These are phyloP conservation scores for Lippia alba DNA, from an alignment of 305 asterid genomes.

Conservation along the genomic window DNA sequence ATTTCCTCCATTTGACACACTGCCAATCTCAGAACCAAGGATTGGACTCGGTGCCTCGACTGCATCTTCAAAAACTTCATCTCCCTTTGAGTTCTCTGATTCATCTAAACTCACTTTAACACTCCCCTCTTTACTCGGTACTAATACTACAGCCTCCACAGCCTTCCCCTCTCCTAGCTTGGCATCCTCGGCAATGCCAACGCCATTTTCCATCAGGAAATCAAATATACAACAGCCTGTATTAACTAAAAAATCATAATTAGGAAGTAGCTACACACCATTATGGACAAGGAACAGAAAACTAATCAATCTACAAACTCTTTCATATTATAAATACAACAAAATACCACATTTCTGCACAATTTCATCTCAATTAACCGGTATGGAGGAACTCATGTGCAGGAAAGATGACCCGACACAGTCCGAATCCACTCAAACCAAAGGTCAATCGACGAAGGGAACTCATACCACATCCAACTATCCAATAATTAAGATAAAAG, in stretches of 20 bases:
- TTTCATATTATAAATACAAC: neutral
- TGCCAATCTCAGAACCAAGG: slow-evolving; percentile 31
- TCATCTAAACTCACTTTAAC: slow-evolving; percentile 42
- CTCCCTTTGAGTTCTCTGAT: slow-evolving; percentile 49
- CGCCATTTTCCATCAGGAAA: slow-evolving; percentile 74
- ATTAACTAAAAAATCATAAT: slow-evolving; percentile 31
- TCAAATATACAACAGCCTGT: slow-evolving; percentile 44
- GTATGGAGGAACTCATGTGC: slow-evolving; percentile 1
- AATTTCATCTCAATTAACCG: slow-evolving; percentile 13
- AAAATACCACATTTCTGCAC: slow-evolving; percentile 1
- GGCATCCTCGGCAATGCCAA: slow-evolving; percentile 46
- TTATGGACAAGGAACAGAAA: neutral
- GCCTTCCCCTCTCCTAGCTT: slow-evolving; percentile 48
- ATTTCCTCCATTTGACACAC: slow-evolving; percentile 28
- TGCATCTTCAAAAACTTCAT: slow-evolving; percentile 60
- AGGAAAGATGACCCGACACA: neutral
- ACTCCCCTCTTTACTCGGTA: slow-evolving; percentile 38
- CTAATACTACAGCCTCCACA: slow-evolving; percentile 38
- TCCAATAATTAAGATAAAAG: neutral
- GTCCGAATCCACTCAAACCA: neutral
- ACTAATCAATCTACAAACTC: neutral
- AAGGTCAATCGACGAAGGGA: neutral
- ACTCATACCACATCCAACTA: neutral
- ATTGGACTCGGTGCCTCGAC: slow-evolving; percentile 45
- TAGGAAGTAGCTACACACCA: slow-evolving; percentile 5